A percentile compares a stretch with the other conserved stretches of the same genome.
phyloP scores from a whole-genome alignment of 2,329 filamentous ascomycete species.

The Coniochaeta ligniaria region DNA sequence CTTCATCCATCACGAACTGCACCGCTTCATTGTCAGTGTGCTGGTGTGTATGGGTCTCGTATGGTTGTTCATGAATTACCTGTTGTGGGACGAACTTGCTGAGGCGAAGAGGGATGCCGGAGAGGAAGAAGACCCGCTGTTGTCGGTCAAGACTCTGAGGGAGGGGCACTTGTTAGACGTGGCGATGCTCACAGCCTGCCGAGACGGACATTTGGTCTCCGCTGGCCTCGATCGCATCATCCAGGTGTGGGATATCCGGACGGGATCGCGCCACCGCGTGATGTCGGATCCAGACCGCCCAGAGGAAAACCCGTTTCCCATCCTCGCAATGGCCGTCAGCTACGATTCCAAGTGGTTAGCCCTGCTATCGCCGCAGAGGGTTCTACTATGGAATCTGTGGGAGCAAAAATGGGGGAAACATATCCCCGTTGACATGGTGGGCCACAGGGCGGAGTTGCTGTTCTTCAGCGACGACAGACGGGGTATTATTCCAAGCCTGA shows the following conservation, averaged over 20 bases:
- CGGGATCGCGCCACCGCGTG: slow-evolving; percentile 32
- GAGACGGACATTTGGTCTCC: slow-evolving; percentile 59
- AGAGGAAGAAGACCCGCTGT: slow-evolving; percentile 37
- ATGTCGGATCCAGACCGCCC: slow-evolving; percentile 29
- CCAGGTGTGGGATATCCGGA: slow-evolving; percentile 56
- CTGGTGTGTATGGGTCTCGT: slow-evolving; percentile 58
- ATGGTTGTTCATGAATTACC: slow-evolving; percentile 64
- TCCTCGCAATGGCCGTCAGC: slow-evolving; percentile 59
- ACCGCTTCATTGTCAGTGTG: slow-evolving; percentile 54
- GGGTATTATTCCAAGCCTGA: slow-evolving; percentile 35
- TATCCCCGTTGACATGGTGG: slow-evolving; percentile 46
- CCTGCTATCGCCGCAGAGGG: slow-evolving; percentile 50
- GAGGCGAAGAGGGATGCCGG: slow-evolving; percentile 37
- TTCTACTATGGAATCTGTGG: slow-evolving; percentile 57
- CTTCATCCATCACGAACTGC: slow-evolving; percentile 53
- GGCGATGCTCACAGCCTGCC: slow-evolving; percentile 53
- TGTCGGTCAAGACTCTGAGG: slow-evolving; percentile 54
- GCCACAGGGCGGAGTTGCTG: slow-evolving; percentile 54
- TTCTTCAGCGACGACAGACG: slow-evolving; percentile 46
- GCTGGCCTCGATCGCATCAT: slow-evolving; percentile 64
- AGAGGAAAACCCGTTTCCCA: slow-evolving; percentile 42
- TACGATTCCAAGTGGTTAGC: slow-evolving; percentile 59
- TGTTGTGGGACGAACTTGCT: slow-evolving; percentile 59
- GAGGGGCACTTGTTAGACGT: slow-evolving; percentile 64
- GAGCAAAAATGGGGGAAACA: slow-evolving; percentile 49